Conservation (phyloP, 768 basidiomycete genomes). For the Termitomyces sp. region DNA sequence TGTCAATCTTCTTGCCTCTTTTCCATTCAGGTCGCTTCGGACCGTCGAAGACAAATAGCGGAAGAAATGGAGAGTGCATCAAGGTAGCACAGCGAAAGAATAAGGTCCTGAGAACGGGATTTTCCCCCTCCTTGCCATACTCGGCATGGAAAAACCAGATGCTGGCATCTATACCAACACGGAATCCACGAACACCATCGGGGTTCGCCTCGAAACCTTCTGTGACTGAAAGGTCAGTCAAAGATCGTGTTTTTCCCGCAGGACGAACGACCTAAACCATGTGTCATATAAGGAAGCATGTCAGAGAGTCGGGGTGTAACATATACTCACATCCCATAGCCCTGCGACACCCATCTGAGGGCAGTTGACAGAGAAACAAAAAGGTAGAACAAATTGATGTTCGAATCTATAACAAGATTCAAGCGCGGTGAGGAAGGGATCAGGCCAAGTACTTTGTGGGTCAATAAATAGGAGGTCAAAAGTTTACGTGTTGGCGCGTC, state of each 20-base stretch:
- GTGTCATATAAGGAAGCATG: slow-evolving; percentile 15
- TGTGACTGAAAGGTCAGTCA: slow-evolving; percentile 70
- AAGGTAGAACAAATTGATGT: too few relatives aligned
- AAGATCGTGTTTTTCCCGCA: slow-evolving; percentile 65
- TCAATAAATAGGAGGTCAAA: too few relatives aligned
- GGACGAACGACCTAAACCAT: slow-evolving; percentile 57
- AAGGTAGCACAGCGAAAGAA: slow-evolving; percentile 86
- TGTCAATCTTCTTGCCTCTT: slow-evolving; percentile 68
- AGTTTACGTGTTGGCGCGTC: too few relatives aligned
- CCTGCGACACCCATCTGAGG: slow-evolving; percentile 34
- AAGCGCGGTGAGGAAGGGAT: neutral
- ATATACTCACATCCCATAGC: slow-evolving; percentile 38
- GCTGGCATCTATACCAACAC: slow-evolving; percentile 85
- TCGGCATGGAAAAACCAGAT: slow-evolving; percentile 84
- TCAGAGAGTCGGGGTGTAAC: neutral
- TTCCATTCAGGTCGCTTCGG: slow-evolving; percentile 80
- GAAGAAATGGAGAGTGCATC: slow-evolving; percentile 74
- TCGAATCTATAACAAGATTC: neutral
- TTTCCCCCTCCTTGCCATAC: slow-evolving; percentile 76
- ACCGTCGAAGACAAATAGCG: slow-evolving; percentile 92
- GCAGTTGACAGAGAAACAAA: neutral
- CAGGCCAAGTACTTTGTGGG: neutral
- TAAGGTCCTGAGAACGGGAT: slow-evolving; percentile 76
- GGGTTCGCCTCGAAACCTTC: slow-evolving; percentile 74
- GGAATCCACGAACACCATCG: slow-evolving; percentile 63